phyloP scores from a whole-genome alignment of 805 yeast genomes.

The Suhomyces faveliae region DNA sequence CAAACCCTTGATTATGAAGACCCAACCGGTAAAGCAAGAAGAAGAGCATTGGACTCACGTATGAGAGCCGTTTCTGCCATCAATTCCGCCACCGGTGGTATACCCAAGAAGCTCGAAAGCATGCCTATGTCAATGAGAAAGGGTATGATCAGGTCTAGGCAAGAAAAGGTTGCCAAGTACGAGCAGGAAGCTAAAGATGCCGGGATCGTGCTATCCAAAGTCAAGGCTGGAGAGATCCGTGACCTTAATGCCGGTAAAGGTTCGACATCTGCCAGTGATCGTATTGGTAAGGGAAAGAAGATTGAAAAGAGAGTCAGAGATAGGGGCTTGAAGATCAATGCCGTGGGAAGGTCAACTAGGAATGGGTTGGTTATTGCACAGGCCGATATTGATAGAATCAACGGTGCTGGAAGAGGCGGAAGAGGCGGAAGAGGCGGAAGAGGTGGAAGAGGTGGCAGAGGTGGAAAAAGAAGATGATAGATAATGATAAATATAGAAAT shows the following conservation, averaged over 20 bases:
- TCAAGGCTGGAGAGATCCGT: constrained; percentile 64
- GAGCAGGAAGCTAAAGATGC: constrained; percentile 85
- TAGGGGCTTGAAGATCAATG: constrained; percentile 74
- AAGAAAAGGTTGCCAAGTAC: constrained; percentile 50
- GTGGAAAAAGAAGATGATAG: not conserved
- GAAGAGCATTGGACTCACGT: constrained; percentile 60
- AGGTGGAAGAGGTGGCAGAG: constrained; percentile 7
- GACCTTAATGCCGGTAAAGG: constrained; percentile 54
- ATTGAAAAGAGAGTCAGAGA: constrained; percentile 51
- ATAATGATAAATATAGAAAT: not conserved
- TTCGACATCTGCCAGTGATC: constrained; percentile 47
- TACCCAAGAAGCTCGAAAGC: constrained; percentile 53
- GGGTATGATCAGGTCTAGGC: constrained; percentile 68
- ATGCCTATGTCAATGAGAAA: constrained; percentile 89
- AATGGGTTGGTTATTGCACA: constrained; percentile 75
- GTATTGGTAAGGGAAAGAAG: constrained; percentile 49
- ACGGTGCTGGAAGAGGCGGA: constrained; percentile 14
- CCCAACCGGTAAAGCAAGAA: constrained; percentile 68
- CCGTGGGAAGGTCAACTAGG: constrained; percentile 73
- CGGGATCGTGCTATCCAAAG: constrained; percentile 80
- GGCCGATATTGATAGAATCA: constrained; percentile 56
- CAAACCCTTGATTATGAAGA: constrained; percentile 60
- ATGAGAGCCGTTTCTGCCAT: constrained; percentile 42
- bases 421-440: constrained; percentile 9
- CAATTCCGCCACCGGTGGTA: constrained; percentile 47